These are phyloP conservation scores for Entomortierella parvispora DNA, from an alignment of 192 early-diverging fungal species.

Conservation along the genomic window DNA sequence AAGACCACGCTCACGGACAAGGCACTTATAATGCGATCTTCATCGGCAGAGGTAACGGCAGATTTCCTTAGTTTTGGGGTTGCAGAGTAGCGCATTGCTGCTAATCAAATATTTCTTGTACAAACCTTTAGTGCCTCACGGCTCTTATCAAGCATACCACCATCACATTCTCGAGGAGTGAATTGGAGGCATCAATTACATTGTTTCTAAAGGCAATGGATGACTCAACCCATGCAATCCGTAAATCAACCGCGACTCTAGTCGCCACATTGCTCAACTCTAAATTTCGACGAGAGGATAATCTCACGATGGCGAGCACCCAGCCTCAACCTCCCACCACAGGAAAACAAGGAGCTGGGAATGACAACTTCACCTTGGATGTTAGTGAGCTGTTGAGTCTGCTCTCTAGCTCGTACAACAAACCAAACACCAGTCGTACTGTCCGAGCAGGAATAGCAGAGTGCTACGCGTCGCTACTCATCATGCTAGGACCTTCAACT, in stretches of 20 bases:
- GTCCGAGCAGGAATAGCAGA: conserved; percentile 82
- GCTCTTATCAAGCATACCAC: conserved; percentile 59
- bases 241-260: conserved; percentile 48
- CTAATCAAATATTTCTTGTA: background rate
- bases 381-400: conserved; percentile 76
- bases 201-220: conserved; percentile 55
- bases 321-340: conserved; percentile 34
- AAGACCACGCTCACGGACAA: conserved; percentile 77
- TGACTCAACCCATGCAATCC: conserved; percentile 49
- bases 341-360: conserved; percentile 10
- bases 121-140: conserved; percentile 57
- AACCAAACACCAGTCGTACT: conserved; percentile 72
- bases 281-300: conserved; percentile 51
- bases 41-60: conserved; percentile 67
- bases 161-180: conserved; percentile 40
- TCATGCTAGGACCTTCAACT: conserved; percentile 72
- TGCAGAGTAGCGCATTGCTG: background rate
- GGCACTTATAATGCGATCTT: conserved; percentile 70
- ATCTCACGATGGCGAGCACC: conserved; percentile 45
- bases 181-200: conserved; percentile 36
- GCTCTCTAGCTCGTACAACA: conserved; percentile 70
- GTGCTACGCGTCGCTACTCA: conserved; percentile 78
- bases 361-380: conserved; percentile 53
- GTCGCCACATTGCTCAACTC: conserved; percentile 54
- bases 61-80: background rate